Percentiles rank a stretch among this genome's conserved stretches.
phyloP scores from a whole-genome alignment of 345 rosid species.

The Citrus reticulata region DNA sequence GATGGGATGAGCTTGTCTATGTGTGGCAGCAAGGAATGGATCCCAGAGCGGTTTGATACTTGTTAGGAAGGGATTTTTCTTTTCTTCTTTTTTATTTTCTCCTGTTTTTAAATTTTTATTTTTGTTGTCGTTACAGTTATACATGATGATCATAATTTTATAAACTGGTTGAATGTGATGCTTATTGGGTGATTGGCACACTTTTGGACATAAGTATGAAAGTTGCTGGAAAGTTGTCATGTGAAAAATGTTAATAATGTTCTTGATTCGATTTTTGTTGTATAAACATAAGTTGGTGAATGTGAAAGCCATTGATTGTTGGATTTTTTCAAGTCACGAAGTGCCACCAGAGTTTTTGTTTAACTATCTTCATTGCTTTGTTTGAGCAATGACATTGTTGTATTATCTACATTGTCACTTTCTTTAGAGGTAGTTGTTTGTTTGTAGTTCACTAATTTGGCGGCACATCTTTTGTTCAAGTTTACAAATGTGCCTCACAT shows the following conservation, averaged over 20 bases:
- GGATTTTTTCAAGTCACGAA: background rate
- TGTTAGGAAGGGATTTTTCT: conserved; percentile 12
- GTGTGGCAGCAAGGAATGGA: conserved; percentile 96
- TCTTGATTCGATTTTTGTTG: background rate
- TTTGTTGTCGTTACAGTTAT: background rate
- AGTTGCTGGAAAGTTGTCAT: background rate
- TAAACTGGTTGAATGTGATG: background rate
- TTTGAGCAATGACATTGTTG: background rate
- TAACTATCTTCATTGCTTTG: background rate
- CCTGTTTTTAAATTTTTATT: background rate
- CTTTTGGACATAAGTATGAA: background rate
- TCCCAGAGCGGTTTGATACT: conserved; percentile 56
- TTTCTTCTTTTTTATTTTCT: background rate
- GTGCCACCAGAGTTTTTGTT: background rate
- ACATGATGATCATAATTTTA: background rate
- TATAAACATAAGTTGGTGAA: background rate
- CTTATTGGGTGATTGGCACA: background rate
- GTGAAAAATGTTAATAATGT: background rate
- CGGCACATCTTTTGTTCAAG: background rate
- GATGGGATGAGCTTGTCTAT: conserved; percentile 93
- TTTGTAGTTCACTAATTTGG: background rate
- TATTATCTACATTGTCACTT: background rate
- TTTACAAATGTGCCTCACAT: background rate
- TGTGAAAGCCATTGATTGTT: background rate
- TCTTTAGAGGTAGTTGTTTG: background rate